These are phyloP conservation scores for Trichoderma cornu-damae DNA, from an alignment of 2,329 filamentous ascomycete genomes.

Conservation along the genomic window DNA sequence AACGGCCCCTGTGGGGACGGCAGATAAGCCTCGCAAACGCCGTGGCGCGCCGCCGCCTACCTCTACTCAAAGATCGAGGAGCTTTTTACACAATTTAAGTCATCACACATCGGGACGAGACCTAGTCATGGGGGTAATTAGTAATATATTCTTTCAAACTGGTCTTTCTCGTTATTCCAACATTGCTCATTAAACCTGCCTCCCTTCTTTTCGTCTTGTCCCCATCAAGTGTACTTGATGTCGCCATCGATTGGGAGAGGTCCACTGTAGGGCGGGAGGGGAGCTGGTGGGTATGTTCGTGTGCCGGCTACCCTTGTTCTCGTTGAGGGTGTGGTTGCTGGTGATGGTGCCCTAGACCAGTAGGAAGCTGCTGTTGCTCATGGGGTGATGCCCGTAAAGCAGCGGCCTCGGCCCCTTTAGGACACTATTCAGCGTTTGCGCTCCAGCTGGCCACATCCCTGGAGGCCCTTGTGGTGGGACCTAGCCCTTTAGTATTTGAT, in stretches of 20 bases:
- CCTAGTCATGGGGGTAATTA: not conserved
- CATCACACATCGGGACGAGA: not conserved
- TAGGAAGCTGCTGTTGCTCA: not conserved
- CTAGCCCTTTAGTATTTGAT: conserved; percentile 45
- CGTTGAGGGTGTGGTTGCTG: not conserved
- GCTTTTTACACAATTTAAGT: not conserved
- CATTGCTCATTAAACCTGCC: not conserved
- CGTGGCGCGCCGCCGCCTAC: conserved; percentile 1
- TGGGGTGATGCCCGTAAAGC: conserved; percentile 18
- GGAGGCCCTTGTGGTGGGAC: conserved; percentile 26
- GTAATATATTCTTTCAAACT: not conserved
- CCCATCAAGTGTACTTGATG: conserved; percentile 17
- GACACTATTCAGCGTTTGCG: conserved; percentile 29
- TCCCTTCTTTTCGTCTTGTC: not conserved
- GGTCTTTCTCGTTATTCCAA: not conserved
- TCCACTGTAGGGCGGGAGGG: conserved; percentile 5
- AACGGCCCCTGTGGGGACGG: not conserved
- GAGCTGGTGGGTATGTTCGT: not conserved
- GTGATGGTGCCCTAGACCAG: not conserved
- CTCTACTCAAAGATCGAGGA: not conserved
- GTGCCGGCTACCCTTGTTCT: not conserved
- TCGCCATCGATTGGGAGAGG: conserved; percentile 15
- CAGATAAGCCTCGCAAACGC: not conserved
- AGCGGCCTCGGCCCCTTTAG: conserved; percentile 33
- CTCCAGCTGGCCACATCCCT: conserved; percentile 33